Evolutionary conservation across 495 filamentous ascomycete genomes (phyloP).

Genomic region (Penicillium cinerascens): DNA sequence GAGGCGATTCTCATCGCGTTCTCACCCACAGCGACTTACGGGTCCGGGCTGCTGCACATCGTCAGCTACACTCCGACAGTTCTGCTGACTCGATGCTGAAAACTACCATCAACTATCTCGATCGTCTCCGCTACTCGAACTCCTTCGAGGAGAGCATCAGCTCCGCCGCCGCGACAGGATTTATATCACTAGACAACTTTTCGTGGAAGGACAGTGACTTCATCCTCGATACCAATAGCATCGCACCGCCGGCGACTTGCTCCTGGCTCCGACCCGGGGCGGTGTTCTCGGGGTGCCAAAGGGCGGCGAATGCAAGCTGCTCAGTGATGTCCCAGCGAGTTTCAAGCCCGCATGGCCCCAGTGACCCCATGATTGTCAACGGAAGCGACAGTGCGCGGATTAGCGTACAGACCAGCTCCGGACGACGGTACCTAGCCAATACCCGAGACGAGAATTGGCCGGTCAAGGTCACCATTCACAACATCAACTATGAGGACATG

Average conservation of each 20-base stretch:
- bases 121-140: constrained; percentile 53
- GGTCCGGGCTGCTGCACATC: constrained; percentile 46
- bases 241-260: constrained; percentile 53
- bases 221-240: constrained; percentile 52
- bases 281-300: constrained; percentile 62
- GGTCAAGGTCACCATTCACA: constrained; percentile 68
- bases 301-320: constrained; percentile 32
- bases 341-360: constrained; percentile 22
- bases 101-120: constrained; percentile 63
- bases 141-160: constrained; percentile 55
- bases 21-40: constrained; percentile 44
- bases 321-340: constrained; percentile 29
- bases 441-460: constrained; percentile 62
- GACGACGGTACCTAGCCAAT: constrained; percentile 39
- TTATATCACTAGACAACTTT: constrained; percentile 42
- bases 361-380: constrained; percentile 41
- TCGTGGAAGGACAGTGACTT: constrained; percentile 57
- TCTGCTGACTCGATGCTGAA: constrained; percentile 47
- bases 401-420: constrained; percentile 28
- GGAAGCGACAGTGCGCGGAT: constrained; percentile 34
- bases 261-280: constrained; percentile 66
- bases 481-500: constrained; percentile 60
- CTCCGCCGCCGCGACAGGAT: constrained; percentile 47
- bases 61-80: constrained; percentile 49
- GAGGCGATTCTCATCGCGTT: constrained; percentile 28